Base-by-base conservation (phyloP, 257 asterid genomes). In the Datura wrightii region DNA sequence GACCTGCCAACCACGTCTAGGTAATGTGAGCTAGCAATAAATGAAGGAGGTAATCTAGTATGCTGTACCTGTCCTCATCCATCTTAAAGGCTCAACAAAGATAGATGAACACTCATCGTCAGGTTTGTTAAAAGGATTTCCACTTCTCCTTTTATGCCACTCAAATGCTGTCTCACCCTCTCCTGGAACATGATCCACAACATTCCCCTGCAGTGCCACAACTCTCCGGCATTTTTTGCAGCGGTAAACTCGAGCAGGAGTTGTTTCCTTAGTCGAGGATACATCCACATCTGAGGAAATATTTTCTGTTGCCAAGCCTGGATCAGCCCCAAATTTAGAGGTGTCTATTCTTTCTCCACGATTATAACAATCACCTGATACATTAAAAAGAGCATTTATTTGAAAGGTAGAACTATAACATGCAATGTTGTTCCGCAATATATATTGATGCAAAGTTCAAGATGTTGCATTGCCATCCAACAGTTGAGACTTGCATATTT, bases 171-270 rank as follows among this genome's bases (percentile, higher is more conserved):
- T 78, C 88, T 95, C 97, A 5, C 98, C 99, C 86, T 97, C 99
- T 42, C 99, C 99, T 3, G 98, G 98, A 85, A 91, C 93, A 86
- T 97, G 98, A 83, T 91, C 96, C 83, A 97, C 65, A 82, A 95
- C 95, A 86, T 97, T 89, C 54, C 91, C 92, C 90, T 92, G 92
- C 90, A 94, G 65, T 8, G 99, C 98, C 87, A 95, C 93, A 42
- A 95, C 87, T 84, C 98, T 94, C 63, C 98, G 92, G 87, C 98
- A 97, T 90, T 95, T 95, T 92, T 93, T 95, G 97, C 99, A 97
- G 60, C 98, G 92, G 89, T 93, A 94, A 79, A 93, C 91, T 81
- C 84, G 88, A 87, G 91, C 87, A 50, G 85, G 87, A 63, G 72
- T 72, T 50, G 84, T 85, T 86, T 86, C 92, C 83, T 71, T 91